These are phyloP conservation scores for Podaxis sp. DNA, from an alignment of 768 basidiomycete genomes.

Conservation along the genomic window DNA sequence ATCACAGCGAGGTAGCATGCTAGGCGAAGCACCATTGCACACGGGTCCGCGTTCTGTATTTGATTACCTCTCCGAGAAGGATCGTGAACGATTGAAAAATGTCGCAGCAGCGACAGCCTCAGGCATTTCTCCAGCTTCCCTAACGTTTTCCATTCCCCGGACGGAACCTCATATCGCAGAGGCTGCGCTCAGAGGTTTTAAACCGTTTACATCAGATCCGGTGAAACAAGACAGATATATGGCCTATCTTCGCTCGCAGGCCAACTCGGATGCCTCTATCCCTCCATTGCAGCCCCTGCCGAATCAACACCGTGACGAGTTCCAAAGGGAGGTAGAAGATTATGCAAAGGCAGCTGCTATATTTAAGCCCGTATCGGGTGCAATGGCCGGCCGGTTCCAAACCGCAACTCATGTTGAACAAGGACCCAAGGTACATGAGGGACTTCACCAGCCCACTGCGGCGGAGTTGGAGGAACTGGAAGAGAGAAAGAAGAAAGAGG, in stretches of 20 bases:
- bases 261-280: slow-evolving; percentile 42
- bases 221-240: slow-evolving; percentile 84
- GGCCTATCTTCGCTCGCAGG: slow-evolving; percentile 77
- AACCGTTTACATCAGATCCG: slow-evolving; percentile 79
- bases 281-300: slow-evolving; percentile 54
- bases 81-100: slow-evolving; percentile 78
- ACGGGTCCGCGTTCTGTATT: slow-evolving; percentile 81
- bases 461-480: slow-evolving; percentile 46
- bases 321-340: slow-evolving; percentile 81
- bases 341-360: slow-evolving; percentile 86
- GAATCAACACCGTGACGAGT: slow-evolving; percentile 62
- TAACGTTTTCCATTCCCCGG: slow-evolving; percentile 38
- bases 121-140: slow-evolving; percentile 22
- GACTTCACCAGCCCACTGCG: slow-evolving; percentile 59
- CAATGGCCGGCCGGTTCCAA: slow-evolving; percentile 95
- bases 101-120: slow-evolving; percentile 36
- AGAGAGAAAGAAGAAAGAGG: slow-evolving; percentile 40
- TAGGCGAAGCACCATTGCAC: slow-evolving; percentile 80
- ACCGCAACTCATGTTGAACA: slow-evolving; percentile 72
- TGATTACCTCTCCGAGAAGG: slow-evolving; percentile 92
- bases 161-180: slow-evolving; percentile 79
- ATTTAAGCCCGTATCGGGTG: slow-evolving; percentile 89
- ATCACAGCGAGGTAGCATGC: slow-evolving; percentile 70
- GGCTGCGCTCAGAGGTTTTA: slow-evolving; percentile 86
- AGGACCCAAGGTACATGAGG: slow-evolving; percentile 62